phyloP scores from a whole-genome alignment of 805 yeast genomes.

The Hanseniaspora hatyaiensis region DNA sequence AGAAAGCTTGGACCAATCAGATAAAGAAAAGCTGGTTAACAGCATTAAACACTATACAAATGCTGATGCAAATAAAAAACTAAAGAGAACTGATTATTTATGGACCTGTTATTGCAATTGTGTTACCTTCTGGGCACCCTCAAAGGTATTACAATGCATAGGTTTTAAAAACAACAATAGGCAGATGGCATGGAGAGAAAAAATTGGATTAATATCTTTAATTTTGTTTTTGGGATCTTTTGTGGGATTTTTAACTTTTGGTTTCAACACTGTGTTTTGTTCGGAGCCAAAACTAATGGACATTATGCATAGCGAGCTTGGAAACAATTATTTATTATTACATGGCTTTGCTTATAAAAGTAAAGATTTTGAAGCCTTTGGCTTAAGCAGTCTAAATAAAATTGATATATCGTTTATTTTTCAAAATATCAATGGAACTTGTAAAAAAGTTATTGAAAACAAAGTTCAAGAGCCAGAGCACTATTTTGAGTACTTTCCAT shows the following conservation, averaged over 20 bases:
- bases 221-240: constrained; percentile 62
- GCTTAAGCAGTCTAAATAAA: constrained; percentile 31
- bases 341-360: constrained; percentile 73
- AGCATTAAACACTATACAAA: background rate
- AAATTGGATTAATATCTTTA: constrained; percentile 69
- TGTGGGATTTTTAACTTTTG: constrained; percentile 82
- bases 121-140: constrained; percentile 88
- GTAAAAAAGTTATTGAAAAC: constrained; percentile 66
- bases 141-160: constrained; percentile 52
- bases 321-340: constrained; percentile 45
- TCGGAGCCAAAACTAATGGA: constrained; percentile 23
- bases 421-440: constrained; percentile 86
- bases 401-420: constrained; percentile 72
- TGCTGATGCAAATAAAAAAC: background rate
- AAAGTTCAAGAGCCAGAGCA: constrained; percentile 20
- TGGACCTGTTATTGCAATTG: constrained; percentile 76
- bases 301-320: constrained; percentile 25
- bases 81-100: constrained; percentile 27
- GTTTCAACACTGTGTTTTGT: constrained; percentile 79
- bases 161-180: constrained; percentile 72
- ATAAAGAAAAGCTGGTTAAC: too few relatives aligned
- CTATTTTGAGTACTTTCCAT: constrained; percentile 69
- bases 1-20: too few relatives aligned
- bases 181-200: constrained; percentile 96
- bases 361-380: constrained; percentile 46